Evolutionary conservation across 495 filamentous ascomycete species (phyloP), one percentile per base, ranked within the genome.

Genomic region (Penicillium riverlandense): DNA sequence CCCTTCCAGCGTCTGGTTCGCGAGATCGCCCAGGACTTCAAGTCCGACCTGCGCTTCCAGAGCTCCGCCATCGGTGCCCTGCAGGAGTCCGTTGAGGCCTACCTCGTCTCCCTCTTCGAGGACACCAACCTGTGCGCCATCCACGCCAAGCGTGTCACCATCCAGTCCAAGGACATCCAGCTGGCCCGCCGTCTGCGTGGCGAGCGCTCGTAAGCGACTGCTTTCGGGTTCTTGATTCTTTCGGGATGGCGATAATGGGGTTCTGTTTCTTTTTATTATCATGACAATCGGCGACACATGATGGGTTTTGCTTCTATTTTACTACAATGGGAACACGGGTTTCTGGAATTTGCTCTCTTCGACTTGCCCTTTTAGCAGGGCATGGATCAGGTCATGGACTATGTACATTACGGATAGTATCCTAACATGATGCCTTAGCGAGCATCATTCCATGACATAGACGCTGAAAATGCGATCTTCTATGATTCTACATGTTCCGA

Each of bases 1-100:
- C 92, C 92, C 66, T 99, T 99, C 87, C 92, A 99, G 83, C 94
- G 92, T 78, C 80, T 99, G 64, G 92, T 99, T 51, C 92, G 92
- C 86, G 92, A 99, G 75, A 99, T 99, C 59, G 92, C 92, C 39
- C 92, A 99, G 73, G 92, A 99, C 78, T 99, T 97, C 89, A 99
- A 99, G 85, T 90, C 85, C 61, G 92, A 99, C 61, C 88, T 99
- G 55, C 90, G 92, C 74, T 99, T 99, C 87, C 92, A 99, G 82
- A 94, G 86, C 46, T 99, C 92, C 12, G 92, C 92, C 78, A 97
- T 99, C 76, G 94, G 94, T 74, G 92, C 92, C 67, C 91, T 99
- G 54, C 92, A 99, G 78, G 92, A 99, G 82, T 97, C 92, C 67
- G 94, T 97, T 64, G 92, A 99, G 85, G 95, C 92, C 48, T 99